Evolutionary conservation across 208 protist genomes (phyloP), one percentile per base, ranked within the genome.

Genomic region (Trypanosoma mega): DNA sequence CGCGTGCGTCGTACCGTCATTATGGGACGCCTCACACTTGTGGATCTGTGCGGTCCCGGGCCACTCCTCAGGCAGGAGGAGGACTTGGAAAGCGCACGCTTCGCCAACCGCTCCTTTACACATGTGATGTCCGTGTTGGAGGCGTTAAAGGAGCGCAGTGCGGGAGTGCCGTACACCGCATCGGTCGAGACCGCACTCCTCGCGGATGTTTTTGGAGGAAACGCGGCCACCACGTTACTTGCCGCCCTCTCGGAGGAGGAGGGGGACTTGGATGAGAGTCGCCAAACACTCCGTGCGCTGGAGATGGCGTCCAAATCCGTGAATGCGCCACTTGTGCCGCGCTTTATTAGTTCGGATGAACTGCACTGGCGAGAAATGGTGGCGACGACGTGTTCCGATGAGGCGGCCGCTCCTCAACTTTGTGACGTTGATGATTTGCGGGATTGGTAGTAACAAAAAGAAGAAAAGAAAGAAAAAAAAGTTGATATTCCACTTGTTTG

Each of bases 131-230:
- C 72, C 11, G 41, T 86, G 0, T 27, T 67, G 12, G 39, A 24
- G 21, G 52, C 68, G 9, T 41, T 82, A 11, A 26, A 64, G n/a
- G 24, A 52, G 3, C 34, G 47, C 8, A 16, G 46, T 11, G 23
- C 33, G 20, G 50, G 41, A 27, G 59, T 86, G 16, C 75, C 68
- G 8, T 82, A 82, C 51, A 54, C 39, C 6, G 49, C 55, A 14
- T 75, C 61, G 8, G 7, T 78, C 0, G 72, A 79, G 21, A 74
- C 72, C 7, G 34, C 67, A 20, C 63, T 79, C 23, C 63, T 86
- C 23, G 76, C 55, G 27, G 79, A 86, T 36, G 26, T 86, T 2
- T 69, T 86, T 8, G 79, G 79, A 18, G 79, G 79, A 23, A 86
- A 82, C 57, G 67, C 69, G 12, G 43, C 79, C 31, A 77, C 75